phyloP scores from a whole-genome alignment of 805 yeast species.

The Hagleromyces aurorensis region DNA sequence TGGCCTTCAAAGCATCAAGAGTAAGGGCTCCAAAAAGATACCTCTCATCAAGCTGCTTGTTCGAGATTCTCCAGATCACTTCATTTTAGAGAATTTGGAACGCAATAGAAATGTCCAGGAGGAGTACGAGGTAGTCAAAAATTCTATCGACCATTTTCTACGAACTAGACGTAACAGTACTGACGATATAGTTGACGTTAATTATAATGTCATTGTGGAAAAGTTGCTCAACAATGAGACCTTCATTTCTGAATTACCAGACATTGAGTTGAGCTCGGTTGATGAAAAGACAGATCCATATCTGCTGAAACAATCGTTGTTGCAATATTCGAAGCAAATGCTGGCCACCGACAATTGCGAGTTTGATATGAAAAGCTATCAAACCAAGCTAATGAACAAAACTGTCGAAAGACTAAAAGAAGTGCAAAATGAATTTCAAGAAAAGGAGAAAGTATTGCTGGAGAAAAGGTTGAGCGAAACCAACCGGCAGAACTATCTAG shows the following conservation, averaged over 20 bases:
- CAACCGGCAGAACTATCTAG: constrained; percentile 34
- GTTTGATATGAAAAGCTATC: constrained; percentile 30
- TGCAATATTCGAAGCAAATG: constrained; percentile 7
- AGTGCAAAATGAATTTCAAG: constrained; percentile 20
- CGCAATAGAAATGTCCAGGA: too few species aligned
- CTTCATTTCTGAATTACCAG: constrained; percentile 5
- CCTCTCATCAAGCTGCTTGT: constrained; percentile 43
- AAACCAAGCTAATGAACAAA: constrained; percentile 31
- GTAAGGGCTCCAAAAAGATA: constrained; percentile 17
- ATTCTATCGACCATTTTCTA: constrained; percentile 25
- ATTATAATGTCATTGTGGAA: constrained; percentile 6
- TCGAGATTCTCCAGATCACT: constrained; percentile 40
- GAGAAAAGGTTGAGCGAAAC: constrained; percentile 34
- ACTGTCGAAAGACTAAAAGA: constrained; percentile 31
- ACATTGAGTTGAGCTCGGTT: constrained; percentile 5
- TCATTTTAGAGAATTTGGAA: constrained; percentile 17
- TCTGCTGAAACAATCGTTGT: constrained; percentile 6
- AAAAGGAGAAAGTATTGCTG: constrained; percentile 17
- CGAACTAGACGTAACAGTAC: constrained; percentile 11
- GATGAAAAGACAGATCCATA: constrained; percentile 3
- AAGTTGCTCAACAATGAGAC: constrained; percentile 5
- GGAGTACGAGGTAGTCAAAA: constrained; percentile 16
- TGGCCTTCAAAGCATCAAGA: constrained; percentile 24
- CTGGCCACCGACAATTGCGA: constrained; percentile 8
- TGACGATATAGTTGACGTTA: constrained; percentile 1